A percentile compares a stretch with the other conserved stretches of the same genome.
phyloP scores from a whole-genome alignment of 2,329 filamentous ascomycete species.

The Parascedosporium putredinis region DNA sequence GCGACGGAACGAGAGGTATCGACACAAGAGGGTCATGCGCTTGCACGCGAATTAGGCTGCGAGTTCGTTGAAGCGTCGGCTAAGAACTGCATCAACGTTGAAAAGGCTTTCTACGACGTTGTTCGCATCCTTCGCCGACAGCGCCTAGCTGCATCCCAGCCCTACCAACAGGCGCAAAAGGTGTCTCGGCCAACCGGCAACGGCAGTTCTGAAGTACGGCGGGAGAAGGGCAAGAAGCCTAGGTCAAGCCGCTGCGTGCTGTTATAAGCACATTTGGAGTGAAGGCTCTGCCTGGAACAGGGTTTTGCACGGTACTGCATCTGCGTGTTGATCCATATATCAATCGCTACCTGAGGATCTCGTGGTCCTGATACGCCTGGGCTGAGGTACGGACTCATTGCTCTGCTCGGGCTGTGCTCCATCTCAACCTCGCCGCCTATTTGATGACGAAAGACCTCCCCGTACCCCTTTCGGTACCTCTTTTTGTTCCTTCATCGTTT shows the following conservation, averaged over 20 bases:
- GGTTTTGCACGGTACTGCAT: too few species aligned
- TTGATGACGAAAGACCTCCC: too few species aligned
- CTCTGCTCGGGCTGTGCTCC: too few species aligned
- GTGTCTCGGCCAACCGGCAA: conserved; percentile 3
- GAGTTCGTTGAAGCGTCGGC: conserved; percentile 96
- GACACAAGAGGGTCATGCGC: conserved; percentile 85
- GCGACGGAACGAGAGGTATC: conserved; percentile 94
- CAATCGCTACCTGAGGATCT: too few species aligned
- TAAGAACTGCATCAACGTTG: conserved; percentile 97
- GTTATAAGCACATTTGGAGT: background rate
- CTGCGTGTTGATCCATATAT: too few species aligned
- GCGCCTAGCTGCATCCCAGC: conserved; percentile 31
- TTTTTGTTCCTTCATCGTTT: too few species aligned
- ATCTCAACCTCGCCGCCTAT: too few species aligned
- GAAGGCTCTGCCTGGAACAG: too few species aligned
- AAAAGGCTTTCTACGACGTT: conserved; percentile 97
- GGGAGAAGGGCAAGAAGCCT: conserved; percentile 8
- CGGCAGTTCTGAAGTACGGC: conserved; percentile 19
- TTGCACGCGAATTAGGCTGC: conserved; percentile 86
- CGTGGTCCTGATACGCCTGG: too few species aligned
- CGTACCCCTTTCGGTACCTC: too few species aligned
- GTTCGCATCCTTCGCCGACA: conserved; percentile 83
- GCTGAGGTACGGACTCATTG: too few species aligned
- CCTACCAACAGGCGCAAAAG: conserved; percentile 12
- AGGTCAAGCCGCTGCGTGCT: conserved; percentile 1